Evolutionary conservation across 352 stramenopile genomes (phyloP), one percentile per base, ranked within the genome.

Genomic region (Pythium aquatile): DNA sequence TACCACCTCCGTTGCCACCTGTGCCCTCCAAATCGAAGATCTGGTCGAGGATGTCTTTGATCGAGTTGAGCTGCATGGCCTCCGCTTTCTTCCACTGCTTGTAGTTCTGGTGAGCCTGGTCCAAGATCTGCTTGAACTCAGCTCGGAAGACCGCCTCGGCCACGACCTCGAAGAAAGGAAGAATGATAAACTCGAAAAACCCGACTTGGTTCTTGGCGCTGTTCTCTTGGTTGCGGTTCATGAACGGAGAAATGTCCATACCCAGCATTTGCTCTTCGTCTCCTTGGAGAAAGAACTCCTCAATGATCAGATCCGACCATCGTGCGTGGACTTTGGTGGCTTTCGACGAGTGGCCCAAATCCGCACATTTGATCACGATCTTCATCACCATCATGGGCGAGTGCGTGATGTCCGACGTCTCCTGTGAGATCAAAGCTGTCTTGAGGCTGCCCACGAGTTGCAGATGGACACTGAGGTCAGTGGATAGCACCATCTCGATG

Each of bases 261-360:
- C 84, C 85, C 0, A 96, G 61, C 33, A 81, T 78, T 55, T 96
- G 92, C 64, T 98, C 96, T 51, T 96, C 84, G 65, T 99, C 94
- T 26, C 94, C 96, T 69, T 98, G 96, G 49, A 87, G 72, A 66
- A 97, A 98, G 63, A 98, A 98, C 70, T 98, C 96, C 69, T 97
- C 85, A 47, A 97, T 91, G 52, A 98, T 96, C 28, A 95, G 65
- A 58, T 97, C 85, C 1, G 90, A 90, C 93, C 94, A 98, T 52
- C 88, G 79, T 30, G 88, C 84, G 57, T 93, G 83, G 5, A 98
- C 65, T 46, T 81, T 78, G 20, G 80, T 81, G 10, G 81, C 72
- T 77, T 97, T 97, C 61, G 88, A 87, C 28, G 88, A 96, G 73
- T 98, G 96, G 14, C 88, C 96, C 29, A 98, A 75, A 69, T 99